Evolutionary conservation across 208 protist species (phyloP).

Genomic region (Wallacemonas sp.): DNA sequence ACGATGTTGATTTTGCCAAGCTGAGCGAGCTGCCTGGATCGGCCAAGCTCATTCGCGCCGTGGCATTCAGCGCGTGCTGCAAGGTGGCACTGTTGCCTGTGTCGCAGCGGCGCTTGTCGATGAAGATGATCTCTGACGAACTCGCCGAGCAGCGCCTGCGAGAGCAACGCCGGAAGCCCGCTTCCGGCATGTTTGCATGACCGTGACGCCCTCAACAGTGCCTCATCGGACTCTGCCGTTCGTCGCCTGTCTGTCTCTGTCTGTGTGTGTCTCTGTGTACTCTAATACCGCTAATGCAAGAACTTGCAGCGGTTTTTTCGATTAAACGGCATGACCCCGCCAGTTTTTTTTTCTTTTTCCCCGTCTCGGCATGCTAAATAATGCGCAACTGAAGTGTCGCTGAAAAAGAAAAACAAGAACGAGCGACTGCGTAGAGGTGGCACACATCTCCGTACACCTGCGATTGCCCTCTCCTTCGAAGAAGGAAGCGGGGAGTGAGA

Average conservation of each 20-base stretch:
- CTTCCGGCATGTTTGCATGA: constrained; percentile 73
- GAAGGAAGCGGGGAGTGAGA: no score
- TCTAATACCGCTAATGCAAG: no score
- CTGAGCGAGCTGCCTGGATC: constrained; percentile 49
- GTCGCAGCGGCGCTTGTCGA: constrained; percentile 47
- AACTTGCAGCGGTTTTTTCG: no score
- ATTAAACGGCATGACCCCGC: neutral
- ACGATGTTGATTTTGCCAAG: constrained; percentile 55
- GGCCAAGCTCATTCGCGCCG: constrained; percentile 71
- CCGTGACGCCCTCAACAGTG: no score
- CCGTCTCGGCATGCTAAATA: no score
- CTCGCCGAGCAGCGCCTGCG: constrained; percentile 36
- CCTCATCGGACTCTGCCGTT: no score
- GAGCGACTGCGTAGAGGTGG: no score
- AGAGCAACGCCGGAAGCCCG: constrained; percentile 40
- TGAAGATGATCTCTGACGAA: constrained; percentile 68
- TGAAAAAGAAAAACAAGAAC: no score
- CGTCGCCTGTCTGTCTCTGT: constrained; percentile 9
- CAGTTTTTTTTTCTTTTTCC: constrained; percentile 9
- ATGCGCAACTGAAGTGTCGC: no score
- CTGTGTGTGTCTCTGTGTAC: constrained; percentile 8
- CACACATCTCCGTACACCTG: no score
- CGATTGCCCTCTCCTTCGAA: no score
- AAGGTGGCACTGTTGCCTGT: constrained; percentile 54
- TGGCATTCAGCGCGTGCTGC: constrained; percentile 78